Base-by-base conservation (phyloP, 805 yeast genomes). In the Wickerhamomyces queroliae region DNA sequence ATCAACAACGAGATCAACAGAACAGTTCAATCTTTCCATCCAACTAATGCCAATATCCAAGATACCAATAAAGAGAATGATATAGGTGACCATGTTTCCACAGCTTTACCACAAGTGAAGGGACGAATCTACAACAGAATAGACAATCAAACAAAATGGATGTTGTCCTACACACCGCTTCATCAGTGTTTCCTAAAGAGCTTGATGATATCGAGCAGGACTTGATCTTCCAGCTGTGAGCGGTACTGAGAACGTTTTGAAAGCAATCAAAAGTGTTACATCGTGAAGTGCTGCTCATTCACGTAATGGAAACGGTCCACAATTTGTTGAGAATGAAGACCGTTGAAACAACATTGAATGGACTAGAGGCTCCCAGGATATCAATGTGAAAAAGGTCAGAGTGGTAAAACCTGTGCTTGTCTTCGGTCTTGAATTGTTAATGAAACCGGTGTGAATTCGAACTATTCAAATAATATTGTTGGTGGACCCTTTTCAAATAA, bases 151-250 rank as follows among this genome's bases (percentile, higher is more conserved):
- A n/a, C n/a, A n/a, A 71, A 28, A 53, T 70, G 34, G 56, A 57
- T 11, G 57, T 48, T 43, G 64, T 74, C 7, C 45, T 72, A n/a
- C 79, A 72, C 53, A 63, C 73, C 1, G 72, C 75, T 18, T 65
- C 72, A 29, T 74, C 76, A n/a, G 63, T 66, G 53, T 30, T 18
- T 30, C 22, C 22, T n/a, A 30, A 9, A 6, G 17, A 28, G 16
- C 17, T 17, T 17, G 15, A 53, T 22, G 68, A 70, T 39, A 62
- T 68, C 4, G 76, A 74, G 43, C 58, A 62, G 15, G 76, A 66
- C 28, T 63, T 70, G 48, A 50, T 74, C n/a, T 52, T 62, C 80
- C 80, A 8, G 78, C 80, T 2, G 63, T 71, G 19, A 51, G 62
- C 36, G 80, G 80, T 30, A 70, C 78, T 10, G 53, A 53, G 23